Evolutionary conservation across 345 rosid genomes (phyloP).

Genomic region (Ailanthus altissimus): DNA sequence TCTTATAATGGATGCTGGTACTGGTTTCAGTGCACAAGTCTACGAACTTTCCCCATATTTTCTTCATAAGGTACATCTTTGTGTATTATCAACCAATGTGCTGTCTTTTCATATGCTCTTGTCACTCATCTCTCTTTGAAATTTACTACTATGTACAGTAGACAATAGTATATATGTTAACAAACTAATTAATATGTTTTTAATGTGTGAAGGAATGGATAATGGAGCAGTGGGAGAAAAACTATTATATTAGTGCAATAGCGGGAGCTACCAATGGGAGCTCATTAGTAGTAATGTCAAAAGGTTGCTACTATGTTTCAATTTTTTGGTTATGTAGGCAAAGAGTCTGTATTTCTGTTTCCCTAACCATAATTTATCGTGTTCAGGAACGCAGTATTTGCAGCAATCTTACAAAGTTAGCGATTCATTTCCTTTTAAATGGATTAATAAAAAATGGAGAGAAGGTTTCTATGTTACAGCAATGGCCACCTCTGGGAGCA

Average conservation of each 20-base stretch:
- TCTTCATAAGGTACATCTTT: constrained; percentile 55
- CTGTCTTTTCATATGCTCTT: not conserved
- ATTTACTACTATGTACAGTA: not conserved
- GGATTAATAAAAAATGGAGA: constrained; percentile 97
- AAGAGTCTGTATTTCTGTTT: not conserved
- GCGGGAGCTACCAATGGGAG: constrained; percentile 86
- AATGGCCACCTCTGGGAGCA: constrained; percentile 91
- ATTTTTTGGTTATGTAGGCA: not conserved
- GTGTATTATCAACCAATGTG: not conserved
- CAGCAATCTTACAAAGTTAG: constrained; percentile 98
- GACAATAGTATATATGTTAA: not conserved
- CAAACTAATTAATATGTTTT: constrained; percentile 10
- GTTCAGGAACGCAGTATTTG: constrained; percentile 65
- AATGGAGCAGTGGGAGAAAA: constrained; percentile 98
- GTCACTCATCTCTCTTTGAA: not conserved
- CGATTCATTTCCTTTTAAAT: constrained; percentile 88
- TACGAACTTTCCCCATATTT: constrained; percentile 58
- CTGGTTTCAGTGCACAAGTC: constrained; percentile 62
- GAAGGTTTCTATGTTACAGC: constrained; percentile 92
- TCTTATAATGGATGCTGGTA: constrained; percentile 74
- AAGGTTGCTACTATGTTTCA: constrained; percentile 47
- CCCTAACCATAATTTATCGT: constrained; percentile 16
- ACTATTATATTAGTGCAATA: constrained; percentile 82
- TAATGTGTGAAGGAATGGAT: constrained; percentile 80
- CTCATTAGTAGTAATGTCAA: constrained; percentile 96